Conservation (phyloP, 1,284 basidiomycete genomes). For the Pascua guehoae region DNA sequence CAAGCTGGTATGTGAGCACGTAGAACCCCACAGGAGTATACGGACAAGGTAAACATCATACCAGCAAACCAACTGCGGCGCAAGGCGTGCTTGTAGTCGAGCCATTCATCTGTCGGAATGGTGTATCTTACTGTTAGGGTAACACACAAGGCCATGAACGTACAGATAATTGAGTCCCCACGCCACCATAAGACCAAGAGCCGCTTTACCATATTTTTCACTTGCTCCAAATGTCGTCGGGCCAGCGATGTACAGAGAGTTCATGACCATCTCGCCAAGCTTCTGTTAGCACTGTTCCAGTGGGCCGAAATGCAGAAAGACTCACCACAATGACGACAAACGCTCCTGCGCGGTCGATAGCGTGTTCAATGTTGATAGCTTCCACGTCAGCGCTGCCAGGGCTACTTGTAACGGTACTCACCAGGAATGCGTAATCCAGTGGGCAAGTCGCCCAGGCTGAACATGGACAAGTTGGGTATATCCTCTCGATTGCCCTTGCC, state of each 20-base stretch:
- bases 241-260: slow-evolving; percentile 8
- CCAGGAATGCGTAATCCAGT: slow-evolving; percentile 26
- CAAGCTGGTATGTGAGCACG: slow-evolving; percentile 17
- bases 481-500: background rate
- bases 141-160: slow-evolving; percentile 28
- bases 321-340: slow-evolving; percentile 47
- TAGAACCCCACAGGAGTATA: too few species aligned
- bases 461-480: background rate
- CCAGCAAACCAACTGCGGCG: slow-evolving; percentile 46
- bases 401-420: slow-evolving; percentile 8
- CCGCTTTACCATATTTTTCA: slow-evolving; percentile 40
- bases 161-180: slow-evolving; percentile 50
- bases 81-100: slow-evolving; percentile 45
- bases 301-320: too few species aligned
- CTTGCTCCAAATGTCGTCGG: background rate
- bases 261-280: slow-evolving; percentile 24
- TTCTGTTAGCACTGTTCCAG: background rate
- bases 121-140: slow-evolving; percentile 13
- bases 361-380: slow-evolving; percentile 51
- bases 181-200: slow-evolving; percentile 47
- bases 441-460: slow-evolving; percentile 21
- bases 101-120: background rate
- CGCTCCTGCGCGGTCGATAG: slow-evolving; percentile 44
- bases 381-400: background rate
- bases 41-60: slow-evolving; percentile 37